Conservation (phyloP, 2,329 filamentous ascomycete genomes). For the Microdochium trichocladiopsis region DNA sequence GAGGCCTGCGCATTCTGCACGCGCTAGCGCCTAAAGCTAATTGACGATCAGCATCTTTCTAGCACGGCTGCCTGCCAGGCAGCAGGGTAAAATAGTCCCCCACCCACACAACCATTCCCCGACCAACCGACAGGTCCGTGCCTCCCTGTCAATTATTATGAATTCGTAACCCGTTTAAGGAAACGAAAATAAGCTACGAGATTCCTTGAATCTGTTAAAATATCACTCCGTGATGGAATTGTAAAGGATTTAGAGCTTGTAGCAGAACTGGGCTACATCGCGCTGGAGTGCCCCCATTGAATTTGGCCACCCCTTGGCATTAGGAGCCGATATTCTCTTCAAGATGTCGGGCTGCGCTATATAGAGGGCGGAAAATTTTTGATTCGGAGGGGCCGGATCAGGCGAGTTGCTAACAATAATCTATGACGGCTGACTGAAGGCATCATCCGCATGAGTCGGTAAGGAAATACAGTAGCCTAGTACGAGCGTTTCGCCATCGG, state of each 20-base stretch:
- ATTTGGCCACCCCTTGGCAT: background rate
- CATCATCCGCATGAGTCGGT: background rate
- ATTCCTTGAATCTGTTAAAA: too few relatives aligned
- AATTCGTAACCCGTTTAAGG: too few relatives aligned
- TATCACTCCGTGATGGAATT: too few relatives aligned
- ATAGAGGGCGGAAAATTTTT: background rate
- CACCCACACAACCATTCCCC: background rate
- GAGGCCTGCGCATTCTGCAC: background rate
- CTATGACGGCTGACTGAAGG: background rate
- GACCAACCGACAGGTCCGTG: background rate
- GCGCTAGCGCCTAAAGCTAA: background rate
- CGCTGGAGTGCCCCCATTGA: background rate
- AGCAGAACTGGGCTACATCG: too few relatives aligned
- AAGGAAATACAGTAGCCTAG: background rate
- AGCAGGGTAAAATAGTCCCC: background rate
- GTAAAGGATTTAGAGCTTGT: too few relatives aligned
- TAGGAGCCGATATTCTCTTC: background rate
- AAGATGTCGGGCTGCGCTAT: background rate
- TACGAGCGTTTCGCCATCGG: background rate
- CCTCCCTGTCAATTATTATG: too few relatives aligned
- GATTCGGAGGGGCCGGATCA: background rate
- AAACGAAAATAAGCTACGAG: too few relatives aligned
- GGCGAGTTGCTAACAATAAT: background rate
- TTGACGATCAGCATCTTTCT: background rate
- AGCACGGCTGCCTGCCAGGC: background rate